phyloP scores from a whole-genome alignment of 164 flowering plant genomes.

The Echeveria elegans region DNA sequence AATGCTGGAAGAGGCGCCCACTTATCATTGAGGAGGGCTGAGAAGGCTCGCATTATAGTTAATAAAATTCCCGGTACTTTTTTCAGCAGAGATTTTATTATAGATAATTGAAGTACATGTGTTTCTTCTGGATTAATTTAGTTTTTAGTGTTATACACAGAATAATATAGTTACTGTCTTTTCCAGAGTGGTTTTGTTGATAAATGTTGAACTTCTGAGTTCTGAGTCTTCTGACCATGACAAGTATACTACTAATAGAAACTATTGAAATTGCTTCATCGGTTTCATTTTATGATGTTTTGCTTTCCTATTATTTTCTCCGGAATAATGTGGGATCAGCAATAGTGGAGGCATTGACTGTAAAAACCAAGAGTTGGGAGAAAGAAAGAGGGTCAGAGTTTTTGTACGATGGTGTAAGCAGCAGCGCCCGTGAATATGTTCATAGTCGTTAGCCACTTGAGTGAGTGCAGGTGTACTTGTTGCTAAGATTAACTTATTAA shows the following conservation, averaged over 20 bases:
- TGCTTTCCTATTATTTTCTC: not conserved
- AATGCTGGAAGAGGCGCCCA: constrained; percentile 75
- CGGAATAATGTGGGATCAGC: constrained; percentile 21
- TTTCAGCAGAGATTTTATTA: not conserved
- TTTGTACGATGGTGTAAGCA: constrained; percentile 50
- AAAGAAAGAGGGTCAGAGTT: constrained; percentile 42
- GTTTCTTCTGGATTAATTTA: no score
- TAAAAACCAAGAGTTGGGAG: constrained; percentile 47
- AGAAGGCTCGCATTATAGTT: constrained; percentile 54
- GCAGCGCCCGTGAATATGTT: not conserved
- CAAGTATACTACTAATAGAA: not conserved
- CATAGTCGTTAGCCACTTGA: not conserved
- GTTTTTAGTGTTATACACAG: no score
- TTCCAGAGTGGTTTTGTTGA: no score
- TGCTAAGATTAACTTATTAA: not conserved
- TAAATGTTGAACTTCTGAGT: no score
- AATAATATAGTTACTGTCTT: no score
- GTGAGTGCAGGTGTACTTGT: not conserved
- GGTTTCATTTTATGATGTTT: not conserved
- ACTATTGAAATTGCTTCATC: not conserved
- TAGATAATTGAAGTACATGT: no score
- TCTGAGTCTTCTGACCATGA: not conserved
- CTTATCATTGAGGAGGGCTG: constrained; percentile 64
- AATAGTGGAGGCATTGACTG: constrained; percentile 46
- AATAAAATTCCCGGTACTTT: constrained; percentile 54